Percentiles rank a stretch among this genome's conserved stretches.
Conservation (phyloP, 2,329 filamentous ascomycete species). For the Aspergillus thermomutatus region DNA sequence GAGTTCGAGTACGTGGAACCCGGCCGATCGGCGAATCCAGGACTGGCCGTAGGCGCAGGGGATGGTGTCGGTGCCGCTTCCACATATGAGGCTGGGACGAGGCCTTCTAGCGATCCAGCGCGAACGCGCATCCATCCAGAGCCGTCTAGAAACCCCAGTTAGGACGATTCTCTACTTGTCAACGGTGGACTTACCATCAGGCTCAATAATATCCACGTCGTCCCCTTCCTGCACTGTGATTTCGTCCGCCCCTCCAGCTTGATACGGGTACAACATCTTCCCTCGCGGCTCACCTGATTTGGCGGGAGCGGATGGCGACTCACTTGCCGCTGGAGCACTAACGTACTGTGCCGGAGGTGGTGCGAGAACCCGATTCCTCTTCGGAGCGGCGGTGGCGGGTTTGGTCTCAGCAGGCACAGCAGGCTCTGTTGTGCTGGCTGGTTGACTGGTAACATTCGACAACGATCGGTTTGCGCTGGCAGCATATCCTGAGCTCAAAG, state of each 20-base stretch:
- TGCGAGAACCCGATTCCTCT: conserved; percentile 74
- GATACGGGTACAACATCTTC: conserved; percentile 87
- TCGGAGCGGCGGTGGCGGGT: conserved; percentile 16
- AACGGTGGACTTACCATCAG: conserved; percentile 70
- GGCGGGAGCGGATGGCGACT: conserved; percentile 25
- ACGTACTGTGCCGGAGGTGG: conserved; percentile 83
- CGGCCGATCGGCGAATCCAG: conserved; percentile 53
- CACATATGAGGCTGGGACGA: conserved; percentile 84
- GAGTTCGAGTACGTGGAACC: conserved; percentile 76
- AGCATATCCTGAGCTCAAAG: conserved; percentile 82
- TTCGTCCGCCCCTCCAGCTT: conserved; percentile 77
- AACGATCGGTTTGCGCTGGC: conserved; percentile 74
- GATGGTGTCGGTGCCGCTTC: conserved; percentile 58
- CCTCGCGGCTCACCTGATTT: conserved; percentile 60
- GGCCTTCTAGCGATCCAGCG: conserved; percentile 67
- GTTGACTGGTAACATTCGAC: conserved; percentile 54
- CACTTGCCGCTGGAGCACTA: conserved; percentile 57
- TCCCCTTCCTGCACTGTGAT: conserved; percentile 74
- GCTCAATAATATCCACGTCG: conserved; percentile 74
- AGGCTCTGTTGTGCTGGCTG: conserved; percentile 48
- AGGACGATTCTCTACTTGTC: neutral
- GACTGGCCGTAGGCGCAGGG: conserved; percentile 34
- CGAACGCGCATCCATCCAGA: conserved; percentile 88
- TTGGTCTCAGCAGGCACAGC: conserved; percentile 35
- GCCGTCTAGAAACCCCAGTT: conserved; percentile 60